Base-by-base conservation (phyloP, 179 eudicot species). In the Nepenthes alata region DNA sequence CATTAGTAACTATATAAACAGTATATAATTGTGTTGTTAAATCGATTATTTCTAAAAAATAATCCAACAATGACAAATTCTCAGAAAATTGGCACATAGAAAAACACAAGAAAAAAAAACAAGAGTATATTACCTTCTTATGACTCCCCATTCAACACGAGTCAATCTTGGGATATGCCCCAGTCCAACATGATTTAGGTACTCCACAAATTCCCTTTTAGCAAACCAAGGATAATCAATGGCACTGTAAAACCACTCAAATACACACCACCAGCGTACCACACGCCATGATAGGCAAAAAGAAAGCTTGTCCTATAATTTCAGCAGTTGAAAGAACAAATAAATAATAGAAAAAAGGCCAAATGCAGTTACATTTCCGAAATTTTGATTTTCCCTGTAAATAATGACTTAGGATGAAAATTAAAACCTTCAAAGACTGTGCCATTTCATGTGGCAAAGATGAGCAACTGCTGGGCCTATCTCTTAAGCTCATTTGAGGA, bases 191-290 rank as follows among this genome's bases (percentile, higher is more conserved):
- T 85, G 91, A 67, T 74, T 67, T 59, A 85, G 61, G 72, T 85
- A 85, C 70, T 82, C 91, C 60, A 85, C 83, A 63, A 85, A 85
- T 73, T 85, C 91, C 74, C 73, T 78, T 69, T 78, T 82, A 60
- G 87, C 81, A 71, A 85, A 85, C 91, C 91, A 85, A 52, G 87
- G 87, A 63, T 82, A 82, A 67, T 85, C 91, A 68, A 85, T 74
- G 35, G 85, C 85, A 68, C 85, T 80, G 64, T 85, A 85, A 71
- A 85, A 85, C 91, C 91, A 85, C 73, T 85, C 91, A 47, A 72
- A 90, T 35, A 71, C 80, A 62, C 89, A 89, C 95, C 89, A 82
- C 67, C 79, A 77, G 59, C 93, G 77, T 64, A 78, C 72, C 58
- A 63, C 77, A 60, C 62, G 62, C 60, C 75, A 78, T 35, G 81